Percentiles rank a stretch among this genome's conserved stretches.
phyloP scores from a whole-genome alignment of 1,139 yeast species.

The Kodamaea ohmeri region DNA sequence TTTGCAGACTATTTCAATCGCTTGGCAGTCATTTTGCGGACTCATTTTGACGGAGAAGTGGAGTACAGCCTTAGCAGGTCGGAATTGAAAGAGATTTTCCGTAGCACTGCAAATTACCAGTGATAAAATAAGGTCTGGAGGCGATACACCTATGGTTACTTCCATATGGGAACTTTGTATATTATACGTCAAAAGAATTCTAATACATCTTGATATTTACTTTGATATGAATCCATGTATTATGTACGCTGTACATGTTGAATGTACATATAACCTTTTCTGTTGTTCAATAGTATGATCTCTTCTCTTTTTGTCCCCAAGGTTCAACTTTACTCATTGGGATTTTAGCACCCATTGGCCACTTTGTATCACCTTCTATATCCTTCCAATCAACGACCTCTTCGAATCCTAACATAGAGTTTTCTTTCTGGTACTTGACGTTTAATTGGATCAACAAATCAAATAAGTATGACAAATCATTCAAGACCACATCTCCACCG shows the following conservation, averaged over 20 bases:
- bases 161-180: too few relatives aligned
- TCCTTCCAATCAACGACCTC: conserved; percentile 37
- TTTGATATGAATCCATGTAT: too few relatives aligned
- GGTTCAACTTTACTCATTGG: conserved; percentile 23
- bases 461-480: conserved; percentile 38
- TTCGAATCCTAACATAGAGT: conserved; percentile 41
- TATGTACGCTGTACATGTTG: background rate
- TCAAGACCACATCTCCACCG: conserved; percentile 33
- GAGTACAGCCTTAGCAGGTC: conserved; percentile 36
- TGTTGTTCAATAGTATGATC: background rate
- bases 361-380: conserved; percentile 38
- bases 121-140: too few relatives aligned
- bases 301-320: conserved; percentile 1
- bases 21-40: conserved; percentile 36
- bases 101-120: conserved; percentile 9
- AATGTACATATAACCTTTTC: background rate
- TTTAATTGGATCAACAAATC: conserved; percentile 39
- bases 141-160: background rate
- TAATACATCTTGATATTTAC: too few relatives aligned
- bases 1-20: conserved; percentile 37
- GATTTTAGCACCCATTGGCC: conserved; percentile 45
- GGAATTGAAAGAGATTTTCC: conserved; percentile 33
- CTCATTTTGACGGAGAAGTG: conserved; percentile 40
- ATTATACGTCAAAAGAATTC: too few relatives aligned
- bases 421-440: conserved; percentile 43